Evolutionary conservation across 345 rosid genomes (phyloP), one percentile per base, ranked within the genome.

Genomic region (Turritis glabra): DNA sequence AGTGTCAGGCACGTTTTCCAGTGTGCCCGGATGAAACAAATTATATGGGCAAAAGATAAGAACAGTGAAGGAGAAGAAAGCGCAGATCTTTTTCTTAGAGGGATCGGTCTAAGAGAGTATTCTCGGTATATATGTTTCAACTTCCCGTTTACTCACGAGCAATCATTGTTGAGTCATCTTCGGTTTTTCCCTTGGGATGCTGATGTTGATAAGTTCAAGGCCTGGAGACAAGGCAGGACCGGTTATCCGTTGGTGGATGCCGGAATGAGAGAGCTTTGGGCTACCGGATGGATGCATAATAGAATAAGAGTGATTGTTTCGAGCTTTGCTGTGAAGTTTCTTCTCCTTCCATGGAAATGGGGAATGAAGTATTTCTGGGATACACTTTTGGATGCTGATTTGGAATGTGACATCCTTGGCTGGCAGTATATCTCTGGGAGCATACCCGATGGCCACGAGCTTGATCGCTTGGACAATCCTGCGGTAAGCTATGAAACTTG

Each of bases 241-340:
- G 98, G 97, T 22, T 94, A 94, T 73, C 97, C 97, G 0, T 77
- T 94, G 69, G 98, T 93, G 14, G 98, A 93, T 84, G 96, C 97
- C 0, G 98, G 97, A 61, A 93, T 93, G 98, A 89, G 98, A 57
- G 96, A 93, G 85, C 92, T 93, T 44, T 93, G 98, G 98, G 98
- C 98, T 17, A 93, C 95, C 0, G 97, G 98, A 57, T 91, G 98
- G 98, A 71, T 88, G 72, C 98, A 91, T 70, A 91, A 93, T 80
- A 81, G 89, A 78, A 83, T 89, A 59, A 84, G 98, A 81, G 96
- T 91, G 74, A 88, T 91, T 14, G 97, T 88, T 52, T 87, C 95
- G 15, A 88, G 97, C 79, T 94, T 94, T 15, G 90, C 95, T 1
- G 93, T 94, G 67, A 94, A 94, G 73, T 80, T 87, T 79, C 88